phyloP scores from a whole-genome alignment of 2,329 filamentous ascomycete species.

The Hypoxylon sp. region DNA sequence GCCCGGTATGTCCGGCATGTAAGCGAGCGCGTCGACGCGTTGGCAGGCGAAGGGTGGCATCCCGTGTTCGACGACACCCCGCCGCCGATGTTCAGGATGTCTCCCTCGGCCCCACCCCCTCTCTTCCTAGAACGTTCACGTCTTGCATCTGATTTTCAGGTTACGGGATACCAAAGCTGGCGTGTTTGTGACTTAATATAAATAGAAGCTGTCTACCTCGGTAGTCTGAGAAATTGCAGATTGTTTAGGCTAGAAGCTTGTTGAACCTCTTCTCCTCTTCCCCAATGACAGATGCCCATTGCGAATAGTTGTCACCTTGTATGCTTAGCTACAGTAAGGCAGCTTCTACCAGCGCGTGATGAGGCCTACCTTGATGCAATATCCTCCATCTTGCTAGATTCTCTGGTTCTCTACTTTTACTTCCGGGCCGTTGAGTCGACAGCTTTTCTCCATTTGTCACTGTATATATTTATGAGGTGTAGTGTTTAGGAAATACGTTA shows the following conservation, averaged over 20 bases:
- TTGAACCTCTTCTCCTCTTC: too few relatives aligned
- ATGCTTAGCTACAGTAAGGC: too few relatives aligned
- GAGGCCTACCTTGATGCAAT: too few relatives aligned
- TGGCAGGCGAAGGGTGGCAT: conserved; percentile 5
- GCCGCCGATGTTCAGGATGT: background rate
- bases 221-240: background rate
- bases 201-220: background rate
- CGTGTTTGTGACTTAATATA: conserved; percentile 32
- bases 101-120: background rate
- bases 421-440: too few relatives aligned
- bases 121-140: background rate
- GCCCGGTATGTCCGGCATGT: conserved; percentile 35
- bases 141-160: background rate
- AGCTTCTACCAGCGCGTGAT: too few relatives aligned
- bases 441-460: too few relatives aligned
- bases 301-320: too few relatives aligned
- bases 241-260: background rate
- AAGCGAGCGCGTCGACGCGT: background rate
- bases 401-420: too few relatives aligned
- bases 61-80: too few relatives aligned
- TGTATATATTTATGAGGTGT: too few relatives aligned
- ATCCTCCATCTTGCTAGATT: too few relatives aligned
- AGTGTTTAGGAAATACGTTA: too few relatives aligned
- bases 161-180: background rate
- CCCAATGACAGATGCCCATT: background rate